Evolutionary conservation across 2,329 filamentous ascomycete genomes (phyloP), one percentile per base, ranked within the genome.

Genomic region (Beauveria scarabaeidicola): DNA sequence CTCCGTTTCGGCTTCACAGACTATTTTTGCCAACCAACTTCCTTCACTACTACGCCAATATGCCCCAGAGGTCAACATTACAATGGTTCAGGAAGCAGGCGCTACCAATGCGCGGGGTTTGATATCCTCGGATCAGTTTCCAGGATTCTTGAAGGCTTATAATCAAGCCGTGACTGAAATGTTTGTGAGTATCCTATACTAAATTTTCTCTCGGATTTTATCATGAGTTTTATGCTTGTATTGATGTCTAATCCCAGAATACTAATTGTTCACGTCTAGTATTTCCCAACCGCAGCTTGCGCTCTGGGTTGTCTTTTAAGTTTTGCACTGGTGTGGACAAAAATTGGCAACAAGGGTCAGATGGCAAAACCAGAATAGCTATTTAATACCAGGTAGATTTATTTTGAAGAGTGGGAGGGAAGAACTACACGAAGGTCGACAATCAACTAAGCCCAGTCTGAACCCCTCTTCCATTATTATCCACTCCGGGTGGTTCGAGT

Each of bases 1-100:
- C 27, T 52, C 52, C 4, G 52, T 61, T 2, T 57, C 53, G 13
- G 46, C 59, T 21, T 61, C n/a, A 10, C 53, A 61, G 9, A 61
- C 41, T 10, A 32, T 57, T 19, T 60, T 60, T 11, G n/a, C 17
- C 0, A 56, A 56, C 15, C 21, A 19, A 17, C 52, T 60, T 0
- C 58, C 44, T 2, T 1, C 7, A 9, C 13, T 51, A 5, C 52
- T 60, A 4, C 52, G 27, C 5, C 52, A 7, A 1, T 56, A 60
- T 52, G 52, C 52, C 3, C 46, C 52, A 3, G 15, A 17, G 36
- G 29, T 52, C 3, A 44, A 56, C n/a, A 40, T 4, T 11, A 52
- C 44, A 1, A 25, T 23, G 47, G 32, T 61, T 5, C 3, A 40
- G 44, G 52, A 47, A 21, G 59, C 59, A 1, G 59, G 59, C 23